Percentiles rank a stretch among this genome's conserved stretches.
phyloP scores from a whole-genome alignment of 768 basidiomycete species.

The Lepiota brunneoincarnata region DNA sequence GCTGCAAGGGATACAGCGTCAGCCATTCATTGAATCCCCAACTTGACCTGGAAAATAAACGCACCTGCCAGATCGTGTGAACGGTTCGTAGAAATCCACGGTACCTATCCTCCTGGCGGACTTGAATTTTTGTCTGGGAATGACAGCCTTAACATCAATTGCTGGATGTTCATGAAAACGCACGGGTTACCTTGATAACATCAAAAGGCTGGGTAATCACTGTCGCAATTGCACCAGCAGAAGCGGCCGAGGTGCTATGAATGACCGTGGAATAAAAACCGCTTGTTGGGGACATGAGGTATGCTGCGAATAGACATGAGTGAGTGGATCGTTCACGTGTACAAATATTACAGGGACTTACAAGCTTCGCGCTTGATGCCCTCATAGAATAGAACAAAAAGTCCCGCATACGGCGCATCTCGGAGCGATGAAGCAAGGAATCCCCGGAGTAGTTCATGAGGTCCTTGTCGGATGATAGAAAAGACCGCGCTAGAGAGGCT shows the following conservation, averaged over 20 bases:
- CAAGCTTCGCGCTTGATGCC: conserved; percentile 74
- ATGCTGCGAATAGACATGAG: conserved; percentile 24
- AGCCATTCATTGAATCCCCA: background rate
- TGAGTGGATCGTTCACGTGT: conserved; percentile 13
- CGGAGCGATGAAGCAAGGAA: conserved; percentile 86
- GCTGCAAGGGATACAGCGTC: conserved; percentile 38
- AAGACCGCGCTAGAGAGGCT: conserved; percentile 57
- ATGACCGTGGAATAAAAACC: conserved; percentile 46
- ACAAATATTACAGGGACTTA: conserved; percentile 27
- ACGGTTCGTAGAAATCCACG: conserved; percentile 67
- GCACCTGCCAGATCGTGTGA: conserved; percentile 64
- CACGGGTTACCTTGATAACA: conserved; percentile 74
- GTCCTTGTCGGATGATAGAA: conserved; percentile 65
- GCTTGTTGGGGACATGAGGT: conserved; percentile 41
- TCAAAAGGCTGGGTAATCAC: conserved; percentile 90
- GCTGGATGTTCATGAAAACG: background rate
- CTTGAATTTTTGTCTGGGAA: conserved; percentile 84
- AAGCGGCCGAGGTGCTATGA: conserved; percentile 68
- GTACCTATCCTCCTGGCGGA: conserved; percentile 76
- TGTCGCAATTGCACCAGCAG: conserved; percentile 83
- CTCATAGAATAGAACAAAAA: conserved; percentile 89
- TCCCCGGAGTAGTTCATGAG: conserved; percentile 81
- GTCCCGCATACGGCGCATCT: conserved; percentile 91
- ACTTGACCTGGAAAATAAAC: conserved; percentile 19
- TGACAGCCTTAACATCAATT: background rate